These are phyloP conservation scores for Hirsutella rhossiliensis DNA, from an alignment of 2,329 filamentous ascomycete species.

Conservation along the genomic window DNA sequence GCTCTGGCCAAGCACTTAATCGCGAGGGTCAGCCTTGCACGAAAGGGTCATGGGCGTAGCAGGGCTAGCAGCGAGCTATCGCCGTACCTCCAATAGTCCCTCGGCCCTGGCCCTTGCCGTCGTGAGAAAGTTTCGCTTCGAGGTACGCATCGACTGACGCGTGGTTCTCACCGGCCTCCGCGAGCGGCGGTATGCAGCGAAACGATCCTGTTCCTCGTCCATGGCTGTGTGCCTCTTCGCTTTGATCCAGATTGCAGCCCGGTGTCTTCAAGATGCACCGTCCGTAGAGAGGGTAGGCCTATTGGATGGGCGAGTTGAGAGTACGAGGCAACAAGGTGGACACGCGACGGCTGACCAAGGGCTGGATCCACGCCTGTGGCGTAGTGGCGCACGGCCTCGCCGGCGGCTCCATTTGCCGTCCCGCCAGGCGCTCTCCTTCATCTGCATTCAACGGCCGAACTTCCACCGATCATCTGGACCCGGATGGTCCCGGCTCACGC, in stretches of 20 bases:
- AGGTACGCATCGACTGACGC: no score
- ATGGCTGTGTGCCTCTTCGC: constrained; percentile 5
- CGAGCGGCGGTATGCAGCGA: constrained; percentile 79
- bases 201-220: constrained; percentile 44
- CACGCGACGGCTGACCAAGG: no score
- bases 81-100: constrained; percentile 7
- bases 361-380: background rate
- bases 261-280: no score
- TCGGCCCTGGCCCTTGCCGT: constrained; percentile 6
- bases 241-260: no score
- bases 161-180: constrained; percentile 56
- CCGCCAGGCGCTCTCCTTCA: constrained; percentile 8
- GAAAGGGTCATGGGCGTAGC: no score
- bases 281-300: no score
- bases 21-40: no score
- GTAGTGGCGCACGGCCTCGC: constrained; percentile 15
- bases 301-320: no score
- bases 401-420: constrained; percentile 12
- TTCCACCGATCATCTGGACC: constrained; percentile 18
- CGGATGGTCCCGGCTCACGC: constrained; percentile 20
- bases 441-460: background rate
- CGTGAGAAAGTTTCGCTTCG: background rate
- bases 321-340: no score
- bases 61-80: background rate
- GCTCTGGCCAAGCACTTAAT: constrained; percentile 34